Evolutionary conservation across 2,329 filamentous ascomycete species (phyloP).

Genomic region (Fusarium sp.): DNA sequence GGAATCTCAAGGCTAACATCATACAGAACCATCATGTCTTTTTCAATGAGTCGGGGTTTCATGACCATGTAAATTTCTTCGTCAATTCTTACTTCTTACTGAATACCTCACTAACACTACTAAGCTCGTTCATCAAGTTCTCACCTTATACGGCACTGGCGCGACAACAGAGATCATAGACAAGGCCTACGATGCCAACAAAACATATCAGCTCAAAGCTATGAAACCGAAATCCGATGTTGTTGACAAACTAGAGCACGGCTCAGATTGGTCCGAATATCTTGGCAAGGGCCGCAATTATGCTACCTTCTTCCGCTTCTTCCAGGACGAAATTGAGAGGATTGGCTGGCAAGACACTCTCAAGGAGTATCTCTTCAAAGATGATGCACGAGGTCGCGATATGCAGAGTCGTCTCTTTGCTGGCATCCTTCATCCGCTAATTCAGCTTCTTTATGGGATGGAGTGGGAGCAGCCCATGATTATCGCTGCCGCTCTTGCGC

Average conservation of each 20-base stretch:
- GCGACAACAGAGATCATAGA: conserved; percentile 70
- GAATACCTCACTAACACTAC: background rate
- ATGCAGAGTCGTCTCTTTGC: conserved; percentile 76
- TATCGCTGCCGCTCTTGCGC: conserved; percentile 81
- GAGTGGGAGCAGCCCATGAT: conserved; percentile 86
- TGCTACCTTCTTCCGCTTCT: conserved; percentile 80
- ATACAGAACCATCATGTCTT: conserved; percentile 74
- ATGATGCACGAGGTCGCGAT: conserved; percentile 72
- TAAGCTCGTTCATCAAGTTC: conserved; percentile 76
- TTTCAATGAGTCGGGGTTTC: conserved; percentile 80
- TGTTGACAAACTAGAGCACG: conserved; percentile 63
- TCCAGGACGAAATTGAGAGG: conserved; percentile 75
- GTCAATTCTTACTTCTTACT: too few species aligned
- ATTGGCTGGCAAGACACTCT: conserved; percentile 71
- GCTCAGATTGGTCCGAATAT: conserved; percentile 65
- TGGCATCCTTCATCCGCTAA: conserved; percentile 70
- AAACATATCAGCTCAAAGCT: conserved; percentile 71
- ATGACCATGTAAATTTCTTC: conserved; percentile 74
- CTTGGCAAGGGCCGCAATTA: conserved; percentile 74
- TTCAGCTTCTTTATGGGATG: conserved; percentile 86
- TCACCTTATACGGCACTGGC: conserved; percentile 81
- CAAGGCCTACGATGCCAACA: conserved; percentile 72
- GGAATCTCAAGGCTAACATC: background rate
- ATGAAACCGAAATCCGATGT: conserved; percentile 60
- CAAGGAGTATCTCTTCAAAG: conserved; percentile 74